Percentiles rank a stretch among this genome's conserved stretches.
These are phyloP conservation scores for Alnus glutinosa DNA, from an alignment of 306 rosid species.

Conservation along the genomic window DNA sequence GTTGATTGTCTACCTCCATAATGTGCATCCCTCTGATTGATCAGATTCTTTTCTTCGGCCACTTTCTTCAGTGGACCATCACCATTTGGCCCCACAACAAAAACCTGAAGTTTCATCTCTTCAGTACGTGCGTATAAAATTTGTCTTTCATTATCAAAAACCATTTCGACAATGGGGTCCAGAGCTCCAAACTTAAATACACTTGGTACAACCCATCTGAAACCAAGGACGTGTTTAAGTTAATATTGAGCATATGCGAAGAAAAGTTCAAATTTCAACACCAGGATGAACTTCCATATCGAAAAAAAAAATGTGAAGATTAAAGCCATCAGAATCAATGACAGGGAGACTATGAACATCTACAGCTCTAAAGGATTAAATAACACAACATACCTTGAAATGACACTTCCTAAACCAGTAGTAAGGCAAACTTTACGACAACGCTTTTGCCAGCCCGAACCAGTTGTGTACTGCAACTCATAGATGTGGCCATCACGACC, in stretches of 20 bases:
- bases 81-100: conserved; percentile 72
- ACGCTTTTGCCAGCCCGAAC: conserved; percentile 95
- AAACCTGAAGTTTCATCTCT: conserved; percentile 95
- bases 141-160: conserved; percentile 85
- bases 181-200: conserved; percentile 94
- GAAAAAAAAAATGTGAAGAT: background rate
- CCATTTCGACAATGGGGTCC: conserved; percentile 93
- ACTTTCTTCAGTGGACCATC: conserved; percentile 90
- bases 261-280: conserved; percentile 19
- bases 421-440: conserved; percentile 88
- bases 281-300: conserved; percentile 1
- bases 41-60: conserved; percentile 90
- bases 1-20: conserved; percentile 78
- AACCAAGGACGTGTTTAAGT: conserved; percentile 32
- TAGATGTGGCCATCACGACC: conserved; percentile 98
- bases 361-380: conserved; percentile 19
- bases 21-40: conserved; percentile 70
- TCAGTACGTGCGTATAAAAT: conserved; percentile 84
- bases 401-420: conserved; percentile 87
- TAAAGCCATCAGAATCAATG: background rate
- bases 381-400: conserved; percentile 70
- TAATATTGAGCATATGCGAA: conserved; percentile 22
- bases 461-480: conserved; percentile 81
- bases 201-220: conserved; percentile 97
- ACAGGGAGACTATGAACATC: background rate